Conservation (phyloP, 495 filamentous ascomycete species). For the Penicillium desertorum region DNA sequence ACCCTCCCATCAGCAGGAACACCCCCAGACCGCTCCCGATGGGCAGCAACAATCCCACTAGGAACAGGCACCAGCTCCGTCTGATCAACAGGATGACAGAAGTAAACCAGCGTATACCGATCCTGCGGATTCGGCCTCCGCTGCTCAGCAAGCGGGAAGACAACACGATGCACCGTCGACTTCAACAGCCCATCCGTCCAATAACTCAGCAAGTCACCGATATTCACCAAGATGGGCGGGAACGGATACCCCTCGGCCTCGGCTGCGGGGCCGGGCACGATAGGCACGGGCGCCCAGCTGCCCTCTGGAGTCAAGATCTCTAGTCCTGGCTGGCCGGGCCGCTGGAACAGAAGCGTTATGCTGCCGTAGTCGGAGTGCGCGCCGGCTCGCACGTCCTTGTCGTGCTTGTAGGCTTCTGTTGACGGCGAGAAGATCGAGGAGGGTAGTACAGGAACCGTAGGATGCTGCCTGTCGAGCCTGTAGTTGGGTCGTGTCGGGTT, state of each 20-base stretch:
- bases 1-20: conserved; percentile 21
- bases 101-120: conserved; percentile 86
- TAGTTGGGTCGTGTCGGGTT: conserved; percentile 60
- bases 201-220: conserved; percentile 84
- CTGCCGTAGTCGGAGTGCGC: conserved; percentile 68
- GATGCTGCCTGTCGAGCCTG: conserved; percentile 66
- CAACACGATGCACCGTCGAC: conserved; percentile 85
- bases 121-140: conserved; percentile 54
- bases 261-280: conserved; percentile 38
- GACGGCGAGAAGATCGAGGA: conserved; percentile 46
- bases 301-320: conserved; percentile 68
- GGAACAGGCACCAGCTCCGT: conserved; percentile 75
- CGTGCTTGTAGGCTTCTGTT: conserved; percentile 46
- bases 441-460: conserved; percentile 85
- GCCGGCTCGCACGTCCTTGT: conserved; percentile 61
- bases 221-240: conserved; percentile 87
- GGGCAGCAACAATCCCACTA: conserved; percentile 55
- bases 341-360: conserved; percentile 74
- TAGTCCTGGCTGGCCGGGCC: conserved; percentile 77
- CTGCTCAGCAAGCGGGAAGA: conserved; percentile 61
- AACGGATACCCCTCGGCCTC: conserved; percentile 40
- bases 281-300: conserved; percentile 48
- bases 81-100: conserved; percentile 79
- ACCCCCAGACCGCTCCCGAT: conserved; percentile 35
- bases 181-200: conserved; percentile 88